These are phyloP conservation scores for Teratosphaeria pseudoeucalypti DNA, from an alignment of 2,329 filamentous ascomycete species.

Conservation along the genomic window DNA sequence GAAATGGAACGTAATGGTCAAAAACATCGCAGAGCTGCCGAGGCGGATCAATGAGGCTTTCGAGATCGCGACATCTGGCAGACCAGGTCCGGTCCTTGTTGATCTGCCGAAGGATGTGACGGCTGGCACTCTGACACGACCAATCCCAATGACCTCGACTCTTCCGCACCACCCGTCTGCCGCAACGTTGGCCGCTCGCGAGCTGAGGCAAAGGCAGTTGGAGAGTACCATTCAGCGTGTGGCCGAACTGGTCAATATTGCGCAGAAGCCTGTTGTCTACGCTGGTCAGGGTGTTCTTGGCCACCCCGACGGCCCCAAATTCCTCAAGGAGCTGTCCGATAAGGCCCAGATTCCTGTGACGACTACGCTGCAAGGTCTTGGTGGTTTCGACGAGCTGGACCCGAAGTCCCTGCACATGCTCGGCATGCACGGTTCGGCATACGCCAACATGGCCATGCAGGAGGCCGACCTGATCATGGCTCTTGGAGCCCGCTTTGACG, in stretches of 20 bases:
- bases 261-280: conserved; percentile 92
- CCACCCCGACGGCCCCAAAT: conserved; percentile 63
- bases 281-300: conserved; percentile 83
- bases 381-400: conserved; percentile 85
- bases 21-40: conserved; percentile 85
- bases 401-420: conserved; percentile 96
- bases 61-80: conserved; percentile 89
- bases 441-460: conserved; percentile 97
- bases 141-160: conserved; percentile 67
- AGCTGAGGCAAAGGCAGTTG: conserved; percentile 62
- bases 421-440: conserved; percentile 94
- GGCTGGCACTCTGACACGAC: conserved; percentile 66
- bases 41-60: conserved; percentile 95
- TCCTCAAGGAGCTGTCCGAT: conserved; percentile 78
- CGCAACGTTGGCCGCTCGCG: conserved; percentile 69
- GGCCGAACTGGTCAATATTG: conserved; percentile 70
- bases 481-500: conserved; percentile 87
- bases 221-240: conserved; percentile 64
- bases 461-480: conserved; percentile 93
- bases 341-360: conserved; percentile 90
- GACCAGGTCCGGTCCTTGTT: conserved; percentile 88
- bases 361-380: conserved; percentile 87
- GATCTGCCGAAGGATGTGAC: conserved; percentile 96
- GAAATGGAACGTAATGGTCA: conserved; percentile 99
- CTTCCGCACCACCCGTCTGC: conserved; percentile 76